These are phyloP conservation scores for Diaporthe longicolla DNA, from an alignment of 2,329 filamentous ascomycete genomes.

Conservation along the genomic window DNA sequence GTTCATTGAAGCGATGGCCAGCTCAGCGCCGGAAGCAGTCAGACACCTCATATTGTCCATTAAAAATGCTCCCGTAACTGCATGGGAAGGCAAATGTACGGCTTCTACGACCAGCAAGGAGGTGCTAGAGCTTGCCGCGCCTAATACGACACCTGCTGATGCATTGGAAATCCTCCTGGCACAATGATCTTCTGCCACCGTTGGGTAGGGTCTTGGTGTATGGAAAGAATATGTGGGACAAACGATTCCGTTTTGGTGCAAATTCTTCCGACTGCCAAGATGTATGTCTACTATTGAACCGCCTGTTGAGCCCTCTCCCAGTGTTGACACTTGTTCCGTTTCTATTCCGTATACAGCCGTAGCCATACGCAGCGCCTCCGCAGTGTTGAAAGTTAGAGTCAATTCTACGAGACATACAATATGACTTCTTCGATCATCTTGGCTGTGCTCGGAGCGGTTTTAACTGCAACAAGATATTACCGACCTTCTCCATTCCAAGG, in stretches of 20 bases:
- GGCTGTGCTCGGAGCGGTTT: too few species aligned
- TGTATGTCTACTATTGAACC: too few species aligned
- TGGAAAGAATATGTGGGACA: not conserved
- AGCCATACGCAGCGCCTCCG: too few species aligned
- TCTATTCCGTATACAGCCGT: too few species aligned
- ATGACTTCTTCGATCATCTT: too few species aligned
- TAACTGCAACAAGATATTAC: too few species aligned
- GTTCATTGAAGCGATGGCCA: not conserved
- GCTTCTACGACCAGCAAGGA: conserved; percentile 5
- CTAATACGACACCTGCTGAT: conserved; percentile 3
- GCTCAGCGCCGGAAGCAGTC: not conserved
- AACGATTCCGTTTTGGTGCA: not conserved
- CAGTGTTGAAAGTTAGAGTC: too few species aligned
- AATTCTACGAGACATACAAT: too few species aligned
- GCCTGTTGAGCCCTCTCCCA: too few species aligned
- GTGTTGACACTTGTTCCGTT: too few species aligned
- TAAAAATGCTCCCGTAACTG: not conserved
- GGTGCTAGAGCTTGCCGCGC: conserved; percentile 8
- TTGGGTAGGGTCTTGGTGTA: not conserved
- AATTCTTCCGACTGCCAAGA: too few species aligned
- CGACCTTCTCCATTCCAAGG: too few species aligned
- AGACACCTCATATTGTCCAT: conserved; percentile 4
- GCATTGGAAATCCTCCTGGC: not conserved
- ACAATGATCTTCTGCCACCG: not conserved
- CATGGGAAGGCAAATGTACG: conserved; percentile 7